A percentile compares a stretch with the other conserved stretches of the same genome.
phyloP scores from a whole-genome alignment of 495 filamentous ascomycete genomes.

The Neurospora hispaniola region DNA sequence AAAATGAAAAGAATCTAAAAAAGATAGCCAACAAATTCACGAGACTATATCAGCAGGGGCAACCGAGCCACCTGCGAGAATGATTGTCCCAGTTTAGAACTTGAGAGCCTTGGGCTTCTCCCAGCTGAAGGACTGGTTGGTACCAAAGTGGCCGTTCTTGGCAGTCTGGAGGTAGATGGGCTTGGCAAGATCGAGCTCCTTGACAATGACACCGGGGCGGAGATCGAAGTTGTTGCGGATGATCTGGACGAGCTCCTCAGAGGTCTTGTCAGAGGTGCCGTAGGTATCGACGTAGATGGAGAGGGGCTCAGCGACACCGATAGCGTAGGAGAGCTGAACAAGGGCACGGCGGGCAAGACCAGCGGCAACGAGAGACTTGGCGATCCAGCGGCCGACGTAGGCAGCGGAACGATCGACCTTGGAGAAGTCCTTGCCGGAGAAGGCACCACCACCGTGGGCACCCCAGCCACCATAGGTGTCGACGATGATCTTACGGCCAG shows the following conservation, averaged over 20 bases:
- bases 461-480: constrained; percentile 99
- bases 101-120: constrained; percentile 94
- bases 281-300: constrained; percentile 83
- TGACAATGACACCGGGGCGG: constrained; percentile 94
- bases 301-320: constrained; percentile 94
- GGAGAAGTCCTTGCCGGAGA: constrained; percentile 99
- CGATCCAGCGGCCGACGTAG: constrained; percentile 96
- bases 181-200: constrained; percentile 87
- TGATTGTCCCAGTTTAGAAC: constrained; percentile 48
- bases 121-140: constrained; percentile 95
- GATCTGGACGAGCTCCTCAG: constrained; percentile 80
- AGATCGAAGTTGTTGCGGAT: constrained; percentile 94
- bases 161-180: constrained; percentile 98
- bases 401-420: constrained; percentile 98
- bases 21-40: constrained; percentile 15
- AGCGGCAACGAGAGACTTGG: constrained; percentile 89
- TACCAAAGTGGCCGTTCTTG: constrained; percentile 97
- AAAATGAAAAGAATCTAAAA: constrained; percentile 8
- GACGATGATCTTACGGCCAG: constrained; percentile 99
- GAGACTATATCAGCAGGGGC: constrained; percentile 22
- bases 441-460: constrained; percentile 98
- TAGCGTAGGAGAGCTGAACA: constrained; percentile 97
- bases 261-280: constrained; percentile 63
- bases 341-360: constrained; percentile 82
- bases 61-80: constrained; percentile 28